Evolutionary conservation across 768 basidiomycete genomes (phyloP), one percentile per base, ranked within the genome.

Genomic region (Lactarius evosmus): DNA sequence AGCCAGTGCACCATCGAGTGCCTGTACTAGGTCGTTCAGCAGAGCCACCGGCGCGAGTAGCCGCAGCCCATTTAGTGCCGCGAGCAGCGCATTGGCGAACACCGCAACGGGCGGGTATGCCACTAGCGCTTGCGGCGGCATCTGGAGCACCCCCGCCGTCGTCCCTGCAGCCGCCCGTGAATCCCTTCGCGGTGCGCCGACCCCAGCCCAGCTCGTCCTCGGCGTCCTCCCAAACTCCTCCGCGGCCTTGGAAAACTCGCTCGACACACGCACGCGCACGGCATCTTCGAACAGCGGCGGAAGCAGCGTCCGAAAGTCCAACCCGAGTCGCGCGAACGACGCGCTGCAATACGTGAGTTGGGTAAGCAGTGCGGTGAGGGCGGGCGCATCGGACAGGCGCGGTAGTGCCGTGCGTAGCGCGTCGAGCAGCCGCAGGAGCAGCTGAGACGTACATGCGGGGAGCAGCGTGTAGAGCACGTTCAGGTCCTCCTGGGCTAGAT

Each of bases 301-400:
- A 34, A 96, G 76, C 19, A 88, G 75, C 0, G 80, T 74, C 36
- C 87, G 84, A 74, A 99, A 98, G 72, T 97, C 95, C 70, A 96
- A 81, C 0, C 96, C 96, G 16, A 96, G 83, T 22, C 95, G 85
- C 0, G 92, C 82, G 71, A 97, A 97, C 0, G 95, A 94, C 17
- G 87, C 85, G n/a, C n/a, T n/a, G n/a, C n/a, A 97, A 75, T 98
- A 98, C 14, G 91, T 89, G 51, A 98, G 82, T 70, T 98, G 96
- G 0, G 95, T 96, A 62, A 97, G 84, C 46, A 95, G 81, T 36
- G 95, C 86, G 22, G 93, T 82, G 67, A 96, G 80, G 27, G 90
- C 77, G 25, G 89, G 71, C 17, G 87, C 78, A 62, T 78, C 77
- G 33, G 85, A 77, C n/a, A 86, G 79, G 9, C 80, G 82, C 0